Evolutionary conservation across 2,329 filamentous ascomycete genomes (phyloP).

Genomic region (Exserohilum turcica): DNA sequence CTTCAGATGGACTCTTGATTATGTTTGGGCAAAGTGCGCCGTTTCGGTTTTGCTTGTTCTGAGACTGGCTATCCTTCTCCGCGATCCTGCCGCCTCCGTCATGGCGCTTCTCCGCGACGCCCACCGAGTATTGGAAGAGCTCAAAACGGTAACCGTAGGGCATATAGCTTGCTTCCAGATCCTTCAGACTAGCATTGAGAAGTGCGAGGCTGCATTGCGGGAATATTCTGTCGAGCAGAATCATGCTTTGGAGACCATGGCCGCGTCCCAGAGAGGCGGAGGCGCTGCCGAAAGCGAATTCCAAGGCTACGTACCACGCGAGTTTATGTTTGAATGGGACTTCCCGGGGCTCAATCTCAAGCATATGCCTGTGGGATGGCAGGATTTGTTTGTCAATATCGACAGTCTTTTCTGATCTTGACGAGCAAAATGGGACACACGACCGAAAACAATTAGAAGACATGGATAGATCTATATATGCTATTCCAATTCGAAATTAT

Average conservation of each 20-base stretch:
- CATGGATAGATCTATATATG: not conserved
- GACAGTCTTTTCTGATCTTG: slow-evolving; percentile 34
- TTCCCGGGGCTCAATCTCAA: slow-evolving; percentile 61
- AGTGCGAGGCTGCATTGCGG: slow-evolving; percentile 54
- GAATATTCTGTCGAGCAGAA: slow-evolving; percentile 39
- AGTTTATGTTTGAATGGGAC: slow-evolving; percentile 64
- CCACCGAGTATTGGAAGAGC: slow-evolving; percentile 51
- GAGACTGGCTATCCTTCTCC: slow-evolving; percentile 58
- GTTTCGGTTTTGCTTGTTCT: slow-evolving; percentile 63
- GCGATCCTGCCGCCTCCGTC: slow-evolving; percentile 49
- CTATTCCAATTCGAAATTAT: not conserved
- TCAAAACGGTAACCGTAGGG: slow-evolving; percentile 50
- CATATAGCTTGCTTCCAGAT: slow-evolving; percentile 57
- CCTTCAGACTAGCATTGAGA: slow-evolving; percentile 56
- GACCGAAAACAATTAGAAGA: not conserved
- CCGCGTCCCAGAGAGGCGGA: slow-evolving; percentile 5
- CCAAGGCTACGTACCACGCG: slow-evolving; percentile 59
- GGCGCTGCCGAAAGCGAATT: slow-evolving; percentile 53
- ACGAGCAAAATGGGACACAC: not conserved
- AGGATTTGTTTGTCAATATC: slow-evolving; percentile 56
- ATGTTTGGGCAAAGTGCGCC: slow-evolving; percentile 64
- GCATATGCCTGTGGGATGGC: slow-evolving; percentile 55
- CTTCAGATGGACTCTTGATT: slow-evolving; percentile 61
- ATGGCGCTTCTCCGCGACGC: slow-evolving; percentile 52
- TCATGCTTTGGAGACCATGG: slow-evolving; percentile 2